Evolutionary conservation across 2,329 filamentous ascomycete species (phyloP).

Genomic region (Zymoseptoria pseudotritici): DNA sequence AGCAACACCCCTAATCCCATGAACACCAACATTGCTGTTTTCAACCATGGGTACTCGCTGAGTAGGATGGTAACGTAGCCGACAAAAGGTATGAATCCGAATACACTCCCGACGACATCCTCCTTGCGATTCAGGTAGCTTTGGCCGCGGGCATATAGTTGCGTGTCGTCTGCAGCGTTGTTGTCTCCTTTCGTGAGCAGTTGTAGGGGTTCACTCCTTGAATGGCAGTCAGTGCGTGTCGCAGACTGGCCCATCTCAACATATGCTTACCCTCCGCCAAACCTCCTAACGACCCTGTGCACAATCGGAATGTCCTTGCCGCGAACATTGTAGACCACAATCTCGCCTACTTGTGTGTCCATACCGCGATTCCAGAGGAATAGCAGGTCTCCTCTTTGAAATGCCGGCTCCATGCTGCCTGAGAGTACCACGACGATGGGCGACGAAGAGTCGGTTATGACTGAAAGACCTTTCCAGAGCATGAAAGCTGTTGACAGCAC

Average conservation of each 20-base stretch:
- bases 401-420: conserved; percentile 77
- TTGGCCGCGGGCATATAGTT: conserved; percentile 79
- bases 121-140: conserved; percentile 70
- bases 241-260: too few relatives aligned
- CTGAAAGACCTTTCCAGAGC: conserved; percentile 80
- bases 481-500: conserved; percentile 89
- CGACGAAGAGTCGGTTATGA: conserved; percentile 57
- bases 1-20: conserved; percentile 93
- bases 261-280: conserved; percentile 49
- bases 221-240: background rate
- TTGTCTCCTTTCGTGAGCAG: conserved; percentile 97
- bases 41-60: conserved; percentile 93
- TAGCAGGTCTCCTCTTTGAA: conserved; percentile 68
- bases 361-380: conserved; percentile 65
- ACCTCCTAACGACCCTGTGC: conserved; percentile 74
- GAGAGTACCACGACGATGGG: conserved; percentile 80
- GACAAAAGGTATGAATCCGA: conserved; percentile 87
- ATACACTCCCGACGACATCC: conserved; percentile 88
- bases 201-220: conserved; percentile 45
- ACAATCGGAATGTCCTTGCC: conserved; percentile 98
- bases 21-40: conserved; percentile 85
- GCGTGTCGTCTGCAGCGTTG: conserved; percentile 87
- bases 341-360: conserved; percentile 62
- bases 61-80: conserved; percentile 96
- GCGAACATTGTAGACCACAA: conserved; percentile 76